Evolutionary conservation across 2,329 filamentous ascomycete genomes (phyloP), one percentile per base, ranked within the genome.

Genomic region (Teratosphaeria nubilosa): DNA sequence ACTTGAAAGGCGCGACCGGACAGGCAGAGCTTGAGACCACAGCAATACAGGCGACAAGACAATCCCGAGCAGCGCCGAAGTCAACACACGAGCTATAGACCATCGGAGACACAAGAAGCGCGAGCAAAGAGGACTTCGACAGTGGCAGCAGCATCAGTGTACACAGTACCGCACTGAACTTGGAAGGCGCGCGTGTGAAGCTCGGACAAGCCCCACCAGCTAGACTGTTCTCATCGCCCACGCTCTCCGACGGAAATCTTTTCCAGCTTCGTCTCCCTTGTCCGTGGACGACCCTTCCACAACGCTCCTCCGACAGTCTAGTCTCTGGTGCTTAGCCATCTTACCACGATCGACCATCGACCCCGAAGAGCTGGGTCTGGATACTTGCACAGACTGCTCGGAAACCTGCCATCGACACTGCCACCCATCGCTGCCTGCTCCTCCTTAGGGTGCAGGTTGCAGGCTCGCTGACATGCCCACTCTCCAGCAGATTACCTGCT

Each of bases 401-500:
- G 20, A 22, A 20, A 9, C n/a, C 37, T 22, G 41, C 41, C 41
- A 22, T 22, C 22, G 41, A 7, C 41, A 5, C 16, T 20, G 41
- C 41, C n/a, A 13, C 2, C 34, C 11, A 13, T 16, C 34, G 41
- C 41, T 48, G 41, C 41, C 11, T 16, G 22, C 20, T 6, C 41
- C n/a, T 48, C 2, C n/a, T 20, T 48, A 20, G 41, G 41, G 20
- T 48, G 41, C 16, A 48, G 41, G 22, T n/a, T 16, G 41, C 41
- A 22, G 10, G n/a, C 41, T 48, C 22, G 41, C 20, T 48, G 6
- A 48, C 34, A 83, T 83, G 81, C 81, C 81, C 7, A 75, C 72
- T 5, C 75, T 82, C 59, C 81, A 78, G 64, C 75, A 80, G 32
- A 71, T 83, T 32, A 73, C 66, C 22, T 83, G 81, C 73, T 73